These are phyloP conservation scores for Erodium chrysanthum DNA, from an alignment of 441 rosid species.

Conservation along the genomic window DNA sequence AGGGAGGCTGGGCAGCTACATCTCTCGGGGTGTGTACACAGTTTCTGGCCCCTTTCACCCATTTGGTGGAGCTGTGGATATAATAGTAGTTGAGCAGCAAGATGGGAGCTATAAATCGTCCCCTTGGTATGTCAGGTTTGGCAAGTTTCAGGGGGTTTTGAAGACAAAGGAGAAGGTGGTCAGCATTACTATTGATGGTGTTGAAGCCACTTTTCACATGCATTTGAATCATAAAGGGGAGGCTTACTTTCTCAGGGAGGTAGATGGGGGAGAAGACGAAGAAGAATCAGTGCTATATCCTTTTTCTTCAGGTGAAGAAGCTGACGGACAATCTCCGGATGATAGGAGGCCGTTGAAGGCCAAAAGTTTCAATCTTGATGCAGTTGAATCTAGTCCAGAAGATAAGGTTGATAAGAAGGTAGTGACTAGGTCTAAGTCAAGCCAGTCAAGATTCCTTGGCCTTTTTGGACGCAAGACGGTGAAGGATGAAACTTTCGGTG, in stretches of 20 bases:
- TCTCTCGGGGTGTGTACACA: conserved; percentile 70
- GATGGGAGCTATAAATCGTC: conserved; percentile 90
- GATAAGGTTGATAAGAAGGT: conserved; percentile 33
- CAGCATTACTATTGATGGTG: conserved; percentile 61
- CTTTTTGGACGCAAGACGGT: conserved; percentile 39
- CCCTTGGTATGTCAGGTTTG: conserved; percentile 92
- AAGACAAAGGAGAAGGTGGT: conserved; percentile 59
- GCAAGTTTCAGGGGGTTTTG: conserved; percentile 95
- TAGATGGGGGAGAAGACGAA: conserved; percentile 36
- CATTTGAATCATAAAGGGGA: conserved; percentile 80
- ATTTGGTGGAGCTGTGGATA: conserved; percentile 96
- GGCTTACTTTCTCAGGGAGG: conserved; percentile 77
- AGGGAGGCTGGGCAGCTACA: conserved; percentile 77
- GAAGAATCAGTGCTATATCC: conserved; percentile 37
- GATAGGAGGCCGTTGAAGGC: conserved; percentile 39
- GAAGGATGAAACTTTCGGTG: conserved; percentile 27
- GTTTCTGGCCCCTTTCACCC: conserved; percentile 90
- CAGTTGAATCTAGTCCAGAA: conserved; percentile 12
- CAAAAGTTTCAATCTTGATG: conserved; percentile 40
- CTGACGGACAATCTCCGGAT: conserved; percentile 28
- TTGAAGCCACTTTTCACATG: conserved; percentile 67
- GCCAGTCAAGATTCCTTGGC: conserved; percentile 51
- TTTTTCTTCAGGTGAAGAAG: conserved; percentile 54
- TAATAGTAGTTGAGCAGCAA: conserved; percentile 82
- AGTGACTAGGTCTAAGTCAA: conserved; percentile 38